phyloP scores from a whole-genome alignment of 148 eudicot species.

The Simmondsia chinensis region DNA sequence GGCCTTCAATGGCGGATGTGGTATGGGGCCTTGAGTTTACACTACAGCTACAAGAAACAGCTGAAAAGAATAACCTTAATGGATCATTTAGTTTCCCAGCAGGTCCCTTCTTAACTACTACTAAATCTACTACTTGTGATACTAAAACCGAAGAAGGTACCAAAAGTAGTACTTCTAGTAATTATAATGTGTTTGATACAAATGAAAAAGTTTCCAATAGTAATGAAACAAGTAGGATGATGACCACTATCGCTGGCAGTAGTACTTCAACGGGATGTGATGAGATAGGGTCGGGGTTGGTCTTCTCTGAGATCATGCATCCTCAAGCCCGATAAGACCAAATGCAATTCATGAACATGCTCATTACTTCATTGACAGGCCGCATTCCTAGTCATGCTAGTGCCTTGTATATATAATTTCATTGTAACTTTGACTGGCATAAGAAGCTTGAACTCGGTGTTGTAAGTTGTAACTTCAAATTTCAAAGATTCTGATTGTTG shows the following conservation, averaged over 20 bases:
- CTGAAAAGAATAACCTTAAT: constrained; percentile 1
- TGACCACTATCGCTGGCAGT: neutral
- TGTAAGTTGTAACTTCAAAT: too few relatives aligned
- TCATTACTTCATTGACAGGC: too few relatives aligned
- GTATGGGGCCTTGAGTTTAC: constrained; percentile 34
- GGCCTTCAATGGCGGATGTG: constrained; percentile 39
- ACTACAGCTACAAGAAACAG: constrained; percentile 24
- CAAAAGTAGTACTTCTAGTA: neutral
- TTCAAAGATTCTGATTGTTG: too few relatives aligned
- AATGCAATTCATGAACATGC: too few relatives aligned
- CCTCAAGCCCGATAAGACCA: too few relatives aligned
- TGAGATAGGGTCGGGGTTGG: constrained; percentile 4
- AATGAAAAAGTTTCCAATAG: neutral
- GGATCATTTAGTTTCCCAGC: neutral
- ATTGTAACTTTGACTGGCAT: too few relatives aligned
- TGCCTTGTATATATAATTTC: too few relatives aligned
- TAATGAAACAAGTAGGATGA: neutral
- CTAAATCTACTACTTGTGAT: neutral
- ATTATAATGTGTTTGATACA: neutral
- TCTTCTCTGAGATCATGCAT: constrained; percentile 11
- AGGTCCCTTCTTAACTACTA: neutral
- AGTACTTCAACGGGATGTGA: neutral
- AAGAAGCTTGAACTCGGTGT: too few relatives aligned
- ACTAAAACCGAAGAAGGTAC: too few relatives aligned
- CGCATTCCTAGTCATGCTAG: too few relatives aligned